Conservation (phyloP, 148 eudicot genomes). For the Euryodendron excelsum region DNA sequence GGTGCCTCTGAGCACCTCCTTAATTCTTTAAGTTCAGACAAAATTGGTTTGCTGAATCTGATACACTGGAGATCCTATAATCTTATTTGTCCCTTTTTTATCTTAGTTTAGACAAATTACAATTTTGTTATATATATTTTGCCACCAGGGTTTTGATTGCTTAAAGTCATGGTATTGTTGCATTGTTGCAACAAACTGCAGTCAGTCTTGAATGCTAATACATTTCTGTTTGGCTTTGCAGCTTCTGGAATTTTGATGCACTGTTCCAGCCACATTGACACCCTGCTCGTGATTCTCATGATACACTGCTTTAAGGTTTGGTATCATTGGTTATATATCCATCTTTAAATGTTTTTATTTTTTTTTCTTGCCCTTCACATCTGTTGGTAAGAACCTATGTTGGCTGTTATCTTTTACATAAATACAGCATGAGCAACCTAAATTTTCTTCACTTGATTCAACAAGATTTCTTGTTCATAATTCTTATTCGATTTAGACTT, state of each 20-base stretch:
- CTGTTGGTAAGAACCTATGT: no score
- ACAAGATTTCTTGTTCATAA: no score
- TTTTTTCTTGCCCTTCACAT: no score
- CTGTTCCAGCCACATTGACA: constrained; percentile 96
- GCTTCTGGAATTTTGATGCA: constrained; percentile 96
- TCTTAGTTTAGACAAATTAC: not conserved
- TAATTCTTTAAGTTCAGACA: not conserved
- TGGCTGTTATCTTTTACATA: no score
- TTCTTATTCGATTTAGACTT: no score
- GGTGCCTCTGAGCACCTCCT: not conserved
- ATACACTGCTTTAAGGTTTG: no score
- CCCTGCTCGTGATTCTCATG: constrained; percentile 99
- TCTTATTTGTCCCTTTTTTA: not conserved
- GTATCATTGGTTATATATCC: no score
- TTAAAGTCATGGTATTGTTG: no score
- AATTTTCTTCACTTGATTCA: no score
- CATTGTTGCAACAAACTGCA: not conserved
- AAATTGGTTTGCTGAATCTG: not conserved
- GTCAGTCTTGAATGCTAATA: not conserved
- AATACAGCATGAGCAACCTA: no score
- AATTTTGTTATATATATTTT: not conserved
- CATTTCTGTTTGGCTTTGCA: constrained; percentile 26
- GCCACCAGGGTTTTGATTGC: not conserved
- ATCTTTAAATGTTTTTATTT: no score
- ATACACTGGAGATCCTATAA: not conserved